Conservation (phyloP, 495 filamentous ascomycete species). For the Podospora pseudopauciseta region DNA sequence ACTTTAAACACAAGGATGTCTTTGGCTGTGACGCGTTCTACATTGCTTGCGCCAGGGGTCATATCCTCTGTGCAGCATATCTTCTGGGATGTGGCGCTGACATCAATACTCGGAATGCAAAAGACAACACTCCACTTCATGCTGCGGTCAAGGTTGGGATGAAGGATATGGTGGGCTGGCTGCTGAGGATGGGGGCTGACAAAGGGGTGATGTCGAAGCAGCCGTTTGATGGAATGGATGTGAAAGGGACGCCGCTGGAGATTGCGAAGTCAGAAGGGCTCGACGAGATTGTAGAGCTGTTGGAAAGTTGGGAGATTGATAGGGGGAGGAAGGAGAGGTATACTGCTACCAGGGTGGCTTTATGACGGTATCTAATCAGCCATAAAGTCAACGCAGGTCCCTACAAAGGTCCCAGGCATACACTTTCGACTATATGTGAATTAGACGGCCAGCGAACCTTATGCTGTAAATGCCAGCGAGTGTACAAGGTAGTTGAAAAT, state of each 20-base stretch:
- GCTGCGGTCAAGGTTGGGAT: constrained; percentile 13
- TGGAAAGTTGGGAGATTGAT: background rate
- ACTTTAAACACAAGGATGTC: background rate
- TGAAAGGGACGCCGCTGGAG: constrained; percentile 13
- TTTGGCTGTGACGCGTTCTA: constrained; percentile 14
- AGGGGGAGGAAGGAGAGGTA: background rate
- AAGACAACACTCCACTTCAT: constrained; percentile 19
- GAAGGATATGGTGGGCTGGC: constrained; percentile 16
- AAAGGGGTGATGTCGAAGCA: background rate
- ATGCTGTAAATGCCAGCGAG: too few species aligned
- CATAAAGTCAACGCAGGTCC: too few species aligned
- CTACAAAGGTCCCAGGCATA: too few species aligned
- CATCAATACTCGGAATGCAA: constrained; percentile 10
- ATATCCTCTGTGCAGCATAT: constrained; percentile 7
- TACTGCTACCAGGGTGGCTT: background rate
- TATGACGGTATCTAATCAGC: too few species aligned
- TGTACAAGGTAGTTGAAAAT: too few species aligned
- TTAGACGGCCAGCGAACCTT: too few species aligned
- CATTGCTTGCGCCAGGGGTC: constrained; percentile 13
- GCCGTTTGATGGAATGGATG: constrained; percentile 8
- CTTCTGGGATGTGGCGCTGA: constrained; percentile 14
- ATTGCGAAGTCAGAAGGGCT: constrained; percentile 9
- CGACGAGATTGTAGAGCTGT: background rate
- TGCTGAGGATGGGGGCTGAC: constrained; percentile 20
- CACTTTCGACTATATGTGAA: too few species aligned